phyloP scores from a whole-genome alignment of 805 yeast genomes.

The Blastobotrys robertii region DNA sequence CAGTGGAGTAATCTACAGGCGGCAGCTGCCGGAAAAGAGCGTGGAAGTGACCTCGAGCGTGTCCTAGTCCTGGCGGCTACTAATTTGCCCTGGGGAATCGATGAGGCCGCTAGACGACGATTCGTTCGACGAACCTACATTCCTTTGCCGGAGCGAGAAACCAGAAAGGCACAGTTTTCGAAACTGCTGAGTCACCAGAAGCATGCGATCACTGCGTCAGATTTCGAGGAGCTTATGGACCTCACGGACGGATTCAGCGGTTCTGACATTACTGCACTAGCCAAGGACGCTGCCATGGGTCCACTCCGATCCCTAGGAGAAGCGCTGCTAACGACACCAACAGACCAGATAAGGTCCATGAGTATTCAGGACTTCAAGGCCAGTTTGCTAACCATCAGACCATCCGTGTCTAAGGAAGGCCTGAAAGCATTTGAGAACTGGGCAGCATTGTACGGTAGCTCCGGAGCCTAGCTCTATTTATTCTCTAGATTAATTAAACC shows the following conservation, averaged over 20 bases:
- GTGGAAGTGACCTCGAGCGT: slow-evolving; percentile 43
- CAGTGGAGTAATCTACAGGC: slow-evolving; percentile 91
- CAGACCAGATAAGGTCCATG: slow-evolving; percentile 72
- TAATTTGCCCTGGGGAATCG: slow-evolving; percentile 93
- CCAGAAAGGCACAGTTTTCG: slow-evolving; percentile 60
- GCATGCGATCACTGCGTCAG: slow-evolving; percentile 55
- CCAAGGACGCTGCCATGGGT: slow-evolving; percentile 98
- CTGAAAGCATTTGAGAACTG: slow-evolving; percentile 74
- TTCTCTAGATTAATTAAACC: not conserved
- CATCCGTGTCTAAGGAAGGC: slow-evolving; percentile 81
- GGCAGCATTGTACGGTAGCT: slow-evolving; percentile 80
- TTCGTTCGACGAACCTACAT: slow-evolving; percentile 88
- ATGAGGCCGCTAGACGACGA: slow-evolving; percentile 91
- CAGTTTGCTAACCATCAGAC: slow-evolving; percentile 72
- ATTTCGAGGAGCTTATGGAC: slow-evolving; percentile 47
- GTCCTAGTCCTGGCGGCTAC: slow-evolving; percentile 92
- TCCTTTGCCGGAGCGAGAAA: slow-evolving; percentile 83
- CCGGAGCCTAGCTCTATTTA: slow-evolving; percentile 51
- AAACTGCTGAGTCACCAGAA: slow-evolving; percentile 64
- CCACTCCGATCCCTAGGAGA: slow-evolving; percentile 89
- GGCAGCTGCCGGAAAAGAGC: slow-evolving; percentile 70
- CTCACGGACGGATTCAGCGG: slow-evolving; percentile 85
- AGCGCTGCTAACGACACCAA: slow-evolving; percentile 53
- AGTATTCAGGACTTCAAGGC: slow-evolving; percentile 60
- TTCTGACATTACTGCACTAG: slow-evolving; percentile 83